These are phyloP conservation scores for Guadua angustifolia DNA, from an alignment of 176 grass and related monocot genomes.

Conservation along the genomic window DNA sequence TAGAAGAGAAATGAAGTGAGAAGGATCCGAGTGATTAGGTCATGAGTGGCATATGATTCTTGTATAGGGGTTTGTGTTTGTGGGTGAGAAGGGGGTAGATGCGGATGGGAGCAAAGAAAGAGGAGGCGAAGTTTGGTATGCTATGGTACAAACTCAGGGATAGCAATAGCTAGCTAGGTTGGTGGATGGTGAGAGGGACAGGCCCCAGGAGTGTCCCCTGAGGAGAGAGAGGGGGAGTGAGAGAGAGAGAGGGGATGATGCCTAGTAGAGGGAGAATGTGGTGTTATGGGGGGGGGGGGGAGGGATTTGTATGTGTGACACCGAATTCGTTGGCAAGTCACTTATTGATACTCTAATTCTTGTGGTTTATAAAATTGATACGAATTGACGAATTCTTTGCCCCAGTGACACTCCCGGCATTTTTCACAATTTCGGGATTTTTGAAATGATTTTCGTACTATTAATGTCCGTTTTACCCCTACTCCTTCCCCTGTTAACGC, in stretches of 20 bases:
- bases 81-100: constrained; percentile 33
- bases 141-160: constrained; percentile 39
- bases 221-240: constrained; percentile 36
- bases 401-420: too few relatives aligned
- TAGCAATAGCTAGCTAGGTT: constrained; percentile 40
- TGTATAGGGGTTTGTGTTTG: constrained; percentile 46
- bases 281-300: too few relatives aligned
- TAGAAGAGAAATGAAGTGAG: constrained; percentile 43
- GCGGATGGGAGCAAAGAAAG: constrained; percentile 37
- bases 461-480: too few relatives aligned
- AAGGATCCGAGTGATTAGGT: constrained; percentile 70
- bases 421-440: too few relatives aligned
- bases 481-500: too few relatives aligned
- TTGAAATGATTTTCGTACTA: too few relatives aligned
- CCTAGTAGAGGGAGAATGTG: neutral
- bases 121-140: constrained; percentile 43
- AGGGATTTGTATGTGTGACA: too few relatives aligned
- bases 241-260: constrained; percentile 1
- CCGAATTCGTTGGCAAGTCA: too few relatives aligned
- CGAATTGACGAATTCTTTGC: too few relatives aligned
- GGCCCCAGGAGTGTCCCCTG: constrained; percentile 12
- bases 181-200: constrained; percentile 42
- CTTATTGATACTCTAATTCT: too few relatives aligned
- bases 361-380: too few relatives aligned
- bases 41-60: constrained; percentile 84